Evolutionary conservation across 805 yeast species (phyloP), one percentile per base, ranked within the genome.

Genomic region (Lachancea cidri): DNA sequence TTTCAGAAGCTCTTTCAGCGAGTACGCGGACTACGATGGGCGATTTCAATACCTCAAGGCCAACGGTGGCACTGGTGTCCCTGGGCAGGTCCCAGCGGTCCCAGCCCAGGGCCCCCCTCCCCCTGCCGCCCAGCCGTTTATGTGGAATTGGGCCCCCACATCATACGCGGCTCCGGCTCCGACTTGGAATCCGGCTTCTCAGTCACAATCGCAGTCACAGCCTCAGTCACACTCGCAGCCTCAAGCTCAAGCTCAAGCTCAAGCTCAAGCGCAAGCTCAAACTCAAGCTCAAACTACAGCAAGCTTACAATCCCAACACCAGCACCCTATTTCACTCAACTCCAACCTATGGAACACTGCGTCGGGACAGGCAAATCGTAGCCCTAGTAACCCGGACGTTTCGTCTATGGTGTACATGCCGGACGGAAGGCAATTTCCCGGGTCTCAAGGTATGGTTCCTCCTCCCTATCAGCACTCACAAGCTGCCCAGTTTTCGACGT

Each of bases 231-330:
- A 24, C 17, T 22, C 31, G 18, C 15, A 17, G 13, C 17, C 16
- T 15, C 33, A 18, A 16, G 39, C 16, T 19, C 34, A 35, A 22
- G 9, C 11, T 22, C 37, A 33, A 25, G 22, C 35, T 8, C 37
- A 31, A n/a, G 17, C 14, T 33, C 18, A 42, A 36, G 29, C 40
- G 15, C 17, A 22, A 22, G 9, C 11, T 22, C 37, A 33, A 25
- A 19, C 35, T 8, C 37, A 31, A n/a, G 17, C 14, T 33, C 18
- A 42, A 36, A 24, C 40, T n/a, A 8, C 22, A 20, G 6, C 41
- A 40, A 9, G 42, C 11, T 33, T 13, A 29, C 30, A 27, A 1
- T n/a, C n/a, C 9, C 24, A 15, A 5, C 32, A 16, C 11, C 42
- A 16, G 20, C 42, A 18, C 20, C 17, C 11, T 1, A 30, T 20